Percentiles rank a stretch among this genome's conserved stretches.
phyloP scores from a whole-genome alignment of 2,329 filamentous ascomycete genomes.

The Coccinonectria pachysandricola region DNA sequence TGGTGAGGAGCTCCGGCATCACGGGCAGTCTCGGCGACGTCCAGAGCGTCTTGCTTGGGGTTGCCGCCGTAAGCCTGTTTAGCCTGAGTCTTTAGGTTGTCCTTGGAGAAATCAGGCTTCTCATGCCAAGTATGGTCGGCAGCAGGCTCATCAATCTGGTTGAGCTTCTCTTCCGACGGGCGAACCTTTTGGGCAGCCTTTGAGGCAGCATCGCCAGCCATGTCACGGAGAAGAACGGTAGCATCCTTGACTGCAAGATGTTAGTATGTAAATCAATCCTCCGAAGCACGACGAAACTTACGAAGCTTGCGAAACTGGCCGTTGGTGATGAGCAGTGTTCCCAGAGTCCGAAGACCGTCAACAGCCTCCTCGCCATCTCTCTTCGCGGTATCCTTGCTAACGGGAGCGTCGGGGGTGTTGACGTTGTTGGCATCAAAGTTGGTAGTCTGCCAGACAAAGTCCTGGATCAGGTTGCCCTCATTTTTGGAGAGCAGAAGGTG shows the following conservation, averaged over 20 bases:
- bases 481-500: conserved; percentile 85
- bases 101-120: conserved; percentile 62
- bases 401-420: conserved; percentile 50
- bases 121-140: conserved; percentile 94
- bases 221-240: conserved; percentile 71
- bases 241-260: conserved; percentile 58
- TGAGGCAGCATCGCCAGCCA: conserved; percentile 78
- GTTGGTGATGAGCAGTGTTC: conserved; percentile 84
- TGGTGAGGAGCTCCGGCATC: conserved; percentile 41
- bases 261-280: conserved; percentile 3
- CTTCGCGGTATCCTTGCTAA: conserved; percentile 67
- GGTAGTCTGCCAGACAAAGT: conserved; percentile 93
- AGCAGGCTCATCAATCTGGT: conserved; percentile 72
- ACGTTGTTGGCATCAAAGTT: conserved; percentile 57
- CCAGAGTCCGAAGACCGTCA: conserved; percentile 77
- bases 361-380: conserved; percentile 77
- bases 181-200: conserved; percentile 67
- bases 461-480: conserved; percentile 83
- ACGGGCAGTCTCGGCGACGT: conserved; percentile 47
- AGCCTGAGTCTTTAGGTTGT: conserved; percentile 57
- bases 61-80: conserved; percentile 50
- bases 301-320: conserved; percentile 89
- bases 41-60: conserved; percentile 47
- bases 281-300: conserved; percentile 33
- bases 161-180: conserved; percentile 66